Evolutionary conservation across 805 yeast species (phyloP).

Genomic region (Nakazawaea sp.): DNA sequence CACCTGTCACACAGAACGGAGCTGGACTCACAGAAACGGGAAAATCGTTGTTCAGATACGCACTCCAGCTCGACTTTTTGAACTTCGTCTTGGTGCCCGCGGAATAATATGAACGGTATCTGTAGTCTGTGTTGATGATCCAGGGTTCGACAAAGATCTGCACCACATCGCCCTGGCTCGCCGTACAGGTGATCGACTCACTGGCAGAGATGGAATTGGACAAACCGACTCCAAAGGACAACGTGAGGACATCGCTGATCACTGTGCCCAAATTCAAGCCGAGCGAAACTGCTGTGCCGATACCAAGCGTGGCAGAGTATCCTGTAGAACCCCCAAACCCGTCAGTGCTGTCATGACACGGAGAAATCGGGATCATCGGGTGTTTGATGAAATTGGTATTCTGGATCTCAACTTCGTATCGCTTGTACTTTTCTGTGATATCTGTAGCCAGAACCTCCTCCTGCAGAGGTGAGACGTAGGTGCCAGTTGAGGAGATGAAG

Average conservation of each 20-base stretch:
- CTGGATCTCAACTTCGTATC: constrained; percentile 5
- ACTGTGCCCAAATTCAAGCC: constrained; percentile 1
- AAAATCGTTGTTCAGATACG: constrained; percentile 1
- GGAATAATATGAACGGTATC: constrained; percentile 3
- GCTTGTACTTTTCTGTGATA: background rate
- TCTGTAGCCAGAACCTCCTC: background rate
- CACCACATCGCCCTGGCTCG: constrained; percentile 7
- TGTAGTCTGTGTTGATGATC: constrained; percentile 6
- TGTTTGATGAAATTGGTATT: background rate
- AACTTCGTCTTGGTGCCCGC: background rate
- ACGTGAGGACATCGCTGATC: background rate
- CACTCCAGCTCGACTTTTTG: background rate
- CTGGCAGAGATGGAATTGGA: constrained; percentile 2
- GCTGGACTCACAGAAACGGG: constrained; percentile 6
- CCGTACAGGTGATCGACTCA: constrained; percentile 7
- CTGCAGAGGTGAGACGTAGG: constrained; percentile 1
- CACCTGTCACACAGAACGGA: constrained; percentile 8
- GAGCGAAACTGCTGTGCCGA: background rate
- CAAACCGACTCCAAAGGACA: background rate
- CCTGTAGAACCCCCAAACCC: constrained; percentile 11
- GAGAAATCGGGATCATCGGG: constrained; percentile 5
- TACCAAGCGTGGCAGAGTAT: constrained; percentile 2
- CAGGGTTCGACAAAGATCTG: constrained; percentile 11
- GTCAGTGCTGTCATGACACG: constrained; percentile 10
- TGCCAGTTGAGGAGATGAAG: background rate